Base-by-base conservation (phyloP, 2,329 filamentous ascomycete genomes). In the Hymenoscyphus scutula region DNA sequence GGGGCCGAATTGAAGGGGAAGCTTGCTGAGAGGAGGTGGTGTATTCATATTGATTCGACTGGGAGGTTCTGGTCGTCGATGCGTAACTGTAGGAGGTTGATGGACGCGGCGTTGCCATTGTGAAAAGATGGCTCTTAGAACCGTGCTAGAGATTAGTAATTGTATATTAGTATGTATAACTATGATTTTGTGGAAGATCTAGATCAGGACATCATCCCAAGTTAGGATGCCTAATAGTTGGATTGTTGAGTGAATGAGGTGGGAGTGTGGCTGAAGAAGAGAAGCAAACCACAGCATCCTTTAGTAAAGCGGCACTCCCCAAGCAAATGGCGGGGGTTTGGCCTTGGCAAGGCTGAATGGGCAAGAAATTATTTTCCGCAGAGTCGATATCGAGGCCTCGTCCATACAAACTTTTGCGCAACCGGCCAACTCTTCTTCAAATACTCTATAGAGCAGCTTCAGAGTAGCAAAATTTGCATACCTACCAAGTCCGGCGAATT, bases 1-100 rank as follows among this genome's bases (percentile, higher is more conserved):
- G 63, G 11, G 68, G 64, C 45, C 56, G 69, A n/a, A 69, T 61
- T 62, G 64, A 59, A 4, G 38, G 27, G 25, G 61, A n/a, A 7
- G n/a, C 41, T n/a, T 10, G 41, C 51, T 68, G 66, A 51, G 74
- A 74, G 53, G 71, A 72, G 25, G 69, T 70, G 25, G 71, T 73
- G 23, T 68, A 68, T 59, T 61, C 63, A 67, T 69, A 64, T 38
- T 72, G 71, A 62, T 69, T 68, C 5, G 67, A 69, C 7, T 64
- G 67, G 25, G 70, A 71, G 1, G 61, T 62, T 17, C 41, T 59
- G 19, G 19, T 23, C 8, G 45, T 48, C 45, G 45, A 48, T 7
- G 45, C 19, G 60, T 68, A 66, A 62, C 67, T 72, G 27, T 65
- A 60, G 15, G 71, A 71, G 15, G 70, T 71, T 4, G 68, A 69